Evolutionary conservation across 2,329 filamentous ascomycete species (phyloP).

Genomic region (Trichoderma semiorbis): DNA sequence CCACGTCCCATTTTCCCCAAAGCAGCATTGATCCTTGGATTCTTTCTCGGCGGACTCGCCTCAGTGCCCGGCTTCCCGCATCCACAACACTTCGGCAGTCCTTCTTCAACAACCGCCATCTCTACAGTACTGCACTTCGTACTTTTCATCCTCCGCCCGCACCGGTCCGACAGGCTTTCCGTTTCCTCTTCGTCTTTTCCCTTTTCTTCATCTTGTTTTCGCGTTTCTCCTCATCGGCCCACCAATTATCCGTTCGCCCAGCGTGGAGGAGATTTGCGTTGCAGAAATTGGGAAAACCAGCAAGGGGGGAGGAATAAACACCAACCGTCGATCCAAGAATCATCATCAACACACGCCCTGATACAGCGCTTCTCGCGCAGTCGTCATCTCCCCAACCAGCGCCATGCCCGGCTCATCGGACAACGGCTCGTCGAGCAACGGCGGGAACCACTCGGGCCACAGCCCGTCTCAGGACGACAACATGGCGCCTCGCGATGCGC

Average conservation of each 20-base stretch:
- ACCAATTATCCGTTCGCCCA: neutral
- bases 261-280: neutral
- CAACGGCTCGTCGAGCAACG: conserved; percentile 33
- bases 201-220: neutral
- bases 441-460: conserved; percentile 28
- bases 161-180: neutral
- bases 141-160: neutral
- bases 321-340: neutral
- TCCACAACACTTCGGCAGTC: conserved; percentile 13
- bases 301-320: neutral
- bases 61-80: conserved; percentile 10
- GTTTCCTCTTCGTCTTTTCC: neutral
- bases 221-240: neutral
- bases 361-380: conserved; percentile 4
- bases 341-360: neutral
- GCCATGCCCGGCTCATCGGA: conserved; percentile 39
- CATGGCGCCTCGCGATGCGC: conserved; percentile 38
- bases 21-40: neutral
- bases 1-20: conserved; percentile 9
- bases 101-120: neutral
- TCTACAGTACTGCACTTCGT: neutral
- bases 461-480: conserved; percentile 35
- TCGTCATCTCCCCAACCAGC: neutral
- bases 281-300: neutral
- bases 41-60: neutral